Evolutionary conservation across 345 rosid species (phyloP).

Genomic region (Salix exigua): DNA sequence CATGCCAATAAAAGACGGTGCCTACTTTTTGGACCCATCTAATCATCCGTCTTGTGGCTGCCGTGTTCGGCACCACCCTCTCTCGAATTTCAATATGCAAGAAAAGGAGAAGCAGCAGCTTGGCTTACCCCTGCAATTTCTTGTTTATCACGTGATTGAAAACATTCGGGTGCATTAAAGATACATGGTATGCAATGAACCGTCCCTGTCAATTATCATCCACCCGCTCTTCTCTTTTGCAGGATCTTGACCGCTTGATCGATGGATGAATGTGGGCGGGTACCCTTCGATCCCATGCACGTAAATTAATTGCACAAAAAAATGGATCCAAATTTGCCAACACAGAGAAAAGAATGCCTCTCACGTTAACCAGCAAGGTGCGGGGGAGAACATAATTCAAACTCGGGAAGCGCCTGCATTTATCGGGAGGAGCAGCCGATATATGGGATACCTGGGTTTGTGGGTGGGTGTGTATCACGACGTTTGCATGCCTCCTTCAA

Average conservation of each 20-base stretch:
- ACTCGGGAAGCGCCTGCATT: too few species aligned
- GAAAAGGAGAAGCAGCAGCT: not conserved
- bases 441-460: too few species aligned
- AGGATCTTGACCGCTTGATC: not conserved
- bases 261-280: not conserved
- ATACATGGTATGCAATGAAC: not conserved
- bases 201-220: not conserved
- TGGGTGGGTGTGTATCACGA: too few species aligned
- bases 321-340: not conserved
- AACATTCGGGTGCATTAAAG: not conserved
- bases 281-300: not conserved
- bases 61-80: slow-evolving; percentile 34
- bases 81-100: slow-evolving; percentile 22
- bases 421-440: too few species aligned
- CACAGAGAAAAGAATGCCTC: not conserved
- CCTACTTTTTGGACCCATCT: slow-evolving; percentile 47
- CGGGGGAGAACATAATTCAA: too few species aligned
- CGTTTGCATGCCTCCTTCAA: not conserved
- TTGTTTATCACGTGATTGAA: not conserved
- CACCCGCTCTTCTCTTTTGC: not conserved
- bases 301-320: not conserved
- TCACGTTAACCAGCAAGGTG: not conserved
- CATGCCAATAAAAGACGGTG: slow-evolving; percentile 45
- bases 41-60: slow-evolving; percentile 4
- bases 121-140: too few species aligned